phyloP scores from a whole-genome alignment of 768 basidiomycete species.

The Udeniomyces megalosporus region DNA sequence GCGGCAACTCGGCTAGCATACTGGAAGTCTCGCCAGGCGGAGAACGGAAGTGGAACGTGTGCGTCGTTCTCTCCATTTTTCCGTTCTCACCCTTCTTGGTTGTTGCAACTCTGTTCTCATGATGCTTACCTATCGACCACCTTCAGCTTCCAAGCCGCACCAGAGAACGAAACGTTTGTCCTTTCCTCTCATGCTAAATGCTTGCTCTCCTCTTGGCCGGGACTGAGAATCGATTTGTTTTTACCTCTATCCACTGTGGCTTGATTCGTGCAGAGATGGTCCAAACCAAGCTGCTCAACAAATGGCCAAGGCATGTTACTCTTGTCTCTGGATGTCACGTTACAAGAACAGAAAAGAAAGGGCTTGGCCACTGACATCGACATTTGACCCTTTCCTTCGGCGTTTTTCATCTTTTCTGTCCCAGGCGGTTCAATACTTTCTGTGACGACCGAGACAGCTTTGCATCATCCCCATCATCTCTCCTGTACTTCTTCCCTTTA shows the following conservation, averaged over 20 bases:
- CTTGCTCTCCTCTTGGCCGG: too few relatives aligned
- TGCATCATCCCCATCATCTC: not conserved
- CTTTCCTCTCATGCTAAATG: not conserved
- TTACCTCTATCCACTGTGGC: not conserved
- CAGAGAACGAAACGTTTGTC: conserved; percentile 59
- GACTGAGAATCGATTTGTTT: not conserved
- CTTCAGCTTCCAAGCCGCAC: conserved; percentile 68
- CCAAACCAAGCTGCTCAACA: conserved; percentile 14
- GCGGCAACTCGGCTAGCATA: conserved; percentile 92
- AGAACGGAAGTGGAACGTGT: conserved; percentile 77
- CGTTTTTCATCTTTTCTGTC: not conserved
- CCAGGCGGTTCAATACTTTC: conserved; percentile 12
- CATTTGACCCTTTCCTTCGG: not conserved
- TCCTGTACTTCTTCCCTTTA: not conserved
- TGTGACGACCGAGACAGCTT: not conserved
- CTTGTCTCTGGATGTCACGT: not conserved
- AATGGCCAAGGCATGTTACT: conserved; percentile 8
- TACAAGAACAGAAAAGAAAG: too few relatives aligned
- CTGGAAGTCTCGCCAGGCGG: conserved; percentile 85
- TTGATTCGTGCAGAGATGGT: not conserved
- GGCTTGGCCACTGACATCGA: too few relatives aligned
- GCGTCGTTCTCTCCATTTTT: not conserved
- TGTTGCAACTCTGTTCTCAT: not conserved
- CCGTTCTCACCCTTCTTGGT: not conserved
- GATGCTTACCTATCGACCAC: not conserved